phyloP scores from a whole-genome alignment of 176 grass and related monocot genomes.

The Poa pratensis region DNA sequence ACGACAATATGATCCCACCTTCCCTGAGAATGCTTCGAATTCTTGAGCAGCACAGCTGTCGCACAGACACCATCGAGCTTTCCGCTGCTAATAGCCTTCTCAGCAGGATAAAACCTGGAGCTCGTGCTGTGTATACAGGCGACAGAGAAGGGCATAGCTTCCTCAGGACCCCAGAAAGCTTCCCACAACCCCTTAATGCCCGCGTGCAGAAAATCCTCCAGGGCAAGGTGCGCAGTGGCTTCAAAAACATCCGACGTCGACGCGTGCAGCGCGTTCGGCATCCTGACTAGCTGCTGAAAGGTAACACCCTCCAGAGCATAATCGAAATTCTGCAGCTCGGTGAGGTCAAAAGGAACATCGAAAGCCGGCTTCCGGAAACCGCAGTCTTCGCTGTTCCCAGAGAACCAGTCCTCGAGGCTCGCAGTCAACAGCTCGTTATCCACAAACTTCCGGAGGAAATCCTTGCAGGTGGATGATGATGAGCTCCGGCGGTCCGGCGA shows the following conservation, averaged over 20 bases:
- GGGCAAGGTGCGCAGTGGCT: constrained; percentile 81
- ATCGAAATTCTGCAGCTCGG: constrained; percentile 85
- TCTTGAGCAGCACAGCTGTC: constrained; percentile 76
- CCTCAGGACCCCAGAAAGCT: constrained; percentile 90
- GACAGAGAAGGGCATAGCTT: constrained; percentile 79
- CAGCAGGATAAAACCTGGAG: constrained; percentile 88
- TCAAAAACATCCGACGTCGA: constrained; percentile 83
- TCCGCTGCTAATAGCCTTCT: constrained; percentile 80
- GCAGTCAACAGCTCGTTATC: constrained; percentile 83
- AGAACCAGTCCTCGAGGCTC: constrained; percentile 86
- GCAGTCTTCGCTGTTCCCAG: constrained; percentile 57
- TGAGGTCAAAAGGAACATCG: constrained; percentile 72
- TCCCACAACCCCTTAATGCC: constrained; percentile 85
- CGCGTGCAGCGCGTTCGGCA: constrained; percentile 83
- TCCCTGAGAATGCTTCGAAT: constrained; percentile 60
- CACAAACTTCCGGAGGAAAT: constrained; percentile 92
- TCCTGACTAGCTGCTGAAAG: constrained; percentile 89
- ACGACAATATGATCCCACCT: constrained; percentile 96
- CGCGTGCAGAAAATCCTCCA: constrained; percentile 96
- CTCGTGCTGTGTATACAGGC: constrained; percentile 95
- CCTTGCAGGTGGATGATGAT: constrained; percentile 78
- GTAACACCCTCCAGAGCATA: constrained; percentile 87
- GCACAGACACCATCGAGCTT: constrained; percentile 93
- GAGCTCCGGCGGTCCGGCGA: constrained; percentile 66
- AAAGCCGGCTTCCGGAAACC: constrained; percentile 62